A percentile compares a stretch with the other conserved stretches of the same genome.
These are phyloP conservation scores for Fusarium albosuccineum DNA, from an alignment of 2,329 filamentous ascomycete genomes.

Conservation along the genomic window DNA sequence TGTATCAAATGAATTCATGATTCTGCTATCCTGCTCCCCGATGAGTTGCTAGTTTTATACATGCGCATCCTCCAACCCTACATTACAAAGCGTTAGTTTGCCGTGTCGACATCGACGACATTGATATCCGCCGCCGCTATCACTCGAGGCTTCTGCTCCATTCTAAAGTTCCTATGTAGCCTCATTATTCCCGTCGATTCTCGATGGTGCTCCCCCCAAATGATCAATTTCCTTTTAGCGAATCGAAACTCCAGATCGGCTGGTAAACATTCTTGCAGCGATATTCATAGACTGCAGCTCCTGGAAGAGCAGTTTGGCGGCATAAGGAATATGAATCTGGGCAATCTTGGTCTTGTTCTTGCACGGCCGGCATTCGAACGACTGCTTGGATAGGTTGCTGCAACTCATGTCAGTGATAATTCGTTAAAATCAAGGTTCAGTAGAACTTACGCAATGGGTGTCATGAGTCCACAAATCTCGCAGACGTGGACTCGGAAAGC, in stretches of 20 bases:
- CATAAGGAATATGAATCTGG: constrained; percentile 97
- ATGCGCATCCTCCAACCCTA: constrained; percentile 26
- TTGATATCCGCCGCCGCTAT: constrained; percentile 18
- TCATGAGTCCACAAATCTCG: constrained; percentile 99
- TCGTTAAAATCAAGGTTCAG: not conserved
- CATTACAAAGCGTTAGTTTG: constrained; percentile 43
- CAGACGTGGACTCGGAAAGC: constrained; percentile 98
- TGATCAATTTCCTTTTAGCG: constrained; percentile 60
- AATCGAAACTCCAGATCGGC: constrained; percentile 80
- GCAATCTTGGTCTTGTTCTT: constrained; percentile 99
- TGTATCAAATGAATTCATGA: constrained; percentile 41
- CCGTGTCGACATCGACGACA: constrained; percentile 7
- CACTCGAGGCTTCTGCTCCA: constrained; percentile 12
- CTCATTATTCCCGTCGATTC: constrained; percentile 23
- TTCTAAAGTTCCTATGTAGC: constrained; percentile 23
- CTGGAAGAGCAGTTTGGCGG: constrained; percentile 98
- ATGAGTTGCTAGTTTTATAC: constrained; percentile 38
- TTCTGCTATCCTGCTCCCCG: constrained; percentile 40
- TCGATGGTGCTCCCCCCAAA: not conserved
- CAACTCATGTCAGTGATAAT: constrained; percentile 50
- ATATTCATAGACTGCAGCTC: constrained; percentile 99
- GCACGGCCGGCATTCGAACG: constrained; percentile 96
- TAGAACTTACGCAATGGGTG: constrained; percentile 90
- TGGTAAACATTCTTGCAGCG: constrained; percentile 96
- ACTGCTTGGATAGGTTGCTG: constrained; percentile 93